Evolutionary conservation across 805 yeast genomes (phyloP), one percentile per base, ranked within the genome.

Genomic region (Starmerella powellii): DNA sequence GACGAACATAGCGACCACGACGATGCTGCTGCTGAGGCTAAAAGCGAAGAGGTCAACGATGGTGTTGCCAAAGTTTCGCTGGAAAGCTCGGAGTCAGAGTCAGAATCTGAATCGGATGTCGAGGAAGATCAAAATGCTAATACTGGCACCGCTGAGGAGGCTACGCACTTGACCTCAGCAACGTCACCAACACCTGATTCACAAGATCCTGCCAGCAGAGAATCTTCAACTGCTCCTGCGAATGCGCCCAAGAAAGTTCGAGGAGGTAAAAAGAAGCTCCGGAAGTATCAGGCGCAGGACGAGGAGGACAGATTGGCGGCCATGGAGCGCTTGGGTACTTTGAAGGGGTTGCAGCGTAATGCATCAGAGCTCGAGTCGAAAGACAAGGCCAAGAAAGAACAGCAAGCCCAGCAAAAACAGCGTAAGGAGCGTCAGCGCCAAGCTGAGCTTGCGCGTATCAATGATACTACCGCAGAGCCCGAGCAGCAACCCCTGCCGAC

Each of bases 271-370:
- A 80, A 81, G 31, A 81, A 85, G 42, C 79, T 79, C 31, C 69
- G 73, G 46, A 88, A 87, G 56, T 88, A 88, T 56, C 84, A 78
- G 3, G 86, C 80, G 46, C 97, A 88, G 62, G 97, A 88, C 58
- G 95, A 84, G 40, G 91, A 82, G 43, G 97, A 88, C 54, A 72
- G 86, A 42, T 54, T 62, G 35, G 53, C 79, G 43, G 70, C 93
- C 50, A 76, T 88, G 81, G 76, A 80, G 45, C 82, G 80, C 2
- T 63, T 88, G 32, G 97, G 97, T 3, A 82, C 94, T 0, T 65
- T 83, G 55, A 85, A 84, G 53, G 72, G 75, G 23, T 54, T 66
- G 3, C 66, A 66, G 31, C 48, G 57, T 35, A 56, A 59, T 27
- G 58, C 63, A 28, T 59, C 63, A 26, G 65, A 65, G 45, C 58